These are phyloP conservation scores for Globisporangium solare DNA, from an alignment of 352 stramenopile species.

Conservation along the genomic window DNA sequence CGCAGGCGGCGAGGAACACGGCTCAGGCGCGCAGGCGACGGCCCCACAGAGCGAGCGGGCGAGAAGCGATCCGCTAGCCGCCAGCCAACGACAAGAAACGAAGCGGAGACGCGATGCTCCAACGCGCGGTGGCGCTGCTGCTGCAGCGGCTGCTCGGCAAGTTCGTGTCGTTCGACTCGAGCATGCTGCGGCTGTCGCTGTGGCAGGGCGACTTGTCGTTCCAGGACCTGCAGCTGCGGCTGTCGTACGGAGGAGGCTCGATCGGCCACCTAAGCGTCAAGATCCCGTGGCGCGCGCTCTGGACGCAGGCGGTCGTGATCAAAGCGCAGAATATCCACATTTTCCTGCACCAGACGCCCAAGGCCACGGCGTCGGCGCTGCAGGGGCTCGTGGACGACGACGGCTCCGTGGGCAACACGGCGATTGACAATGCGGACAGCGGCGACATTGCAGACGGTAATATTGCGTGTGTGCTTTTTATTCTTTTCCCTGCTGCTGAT, in stretches of 20 bases:
- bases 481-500: neutral
- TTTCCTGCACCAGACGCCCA: conserved; percentile 55
- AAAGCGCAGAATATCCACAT: conserved; percentile 70
- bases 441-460: conserved; percentile 35
- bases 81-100: neutral
- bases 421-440: conserved; percentile 18
- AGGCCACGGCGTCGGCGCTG: conserved; percentile 9
- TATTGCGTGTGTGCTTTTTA: neutral
- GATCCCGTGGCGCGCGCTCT: conserved; percentile 82
- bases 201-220: conserved; percentile 86
- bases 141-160: conserved; percentile 85
- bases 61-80: neutral
- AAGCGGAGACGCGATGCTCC: conserved; percentile 45
- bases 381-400: conserved; percentile 19
- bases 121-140: conserved; percentile 76
- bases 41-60: neutral
- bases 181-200: conserved; percentile 77
- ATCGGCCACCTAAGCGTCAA: conserved; percentile 79
- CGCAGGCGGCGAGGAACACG: neutral
- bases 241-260: conserved; percentile 72
- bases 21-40: neutral
- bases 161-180: conserved; percentile 86
- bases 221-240: conserved; percentile 69
- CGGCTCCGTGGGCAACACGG: conserved; percentile 11
- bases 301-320: conserved; percentile 79